phyloP scores from a whole-genome alignment of 345 rosid species.

The Citrus medica region DNA sequence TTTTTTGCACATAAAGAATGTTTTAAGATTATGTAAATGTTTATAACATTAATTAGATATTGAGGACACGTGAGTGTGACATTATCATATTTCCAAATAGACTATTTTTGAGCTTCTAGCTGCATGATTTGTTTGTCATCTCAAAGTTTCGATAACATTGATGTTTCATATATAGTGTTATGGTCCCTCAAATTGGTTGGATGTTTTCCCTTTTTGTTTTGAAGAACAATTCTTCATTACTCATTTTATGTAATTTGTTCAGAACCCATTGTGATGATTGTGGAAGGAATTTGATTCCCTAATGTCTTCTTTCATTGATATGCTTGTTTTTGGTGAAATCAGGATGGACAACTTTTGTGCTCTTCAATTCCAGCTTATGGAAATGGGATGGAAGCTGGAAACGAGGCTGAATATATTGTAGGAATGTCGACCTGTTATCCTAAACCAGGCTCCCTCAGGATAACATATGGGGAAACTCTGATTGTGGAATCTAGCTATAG shows the following conservation, averaged over 20 bases:
- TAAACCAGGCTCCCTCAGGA: conserved; percentile 54
- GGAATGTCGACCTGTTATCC: conserved; percentile 96
- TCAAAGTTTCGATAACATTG: not conserved
- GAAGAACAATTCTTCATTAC: not conserved
- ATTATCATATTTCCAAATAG: not conserved
- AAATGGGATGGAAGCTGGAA: conserved; percentile 67
- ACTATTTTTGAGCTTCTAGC: not conserved
- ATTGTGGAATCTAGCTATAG: conserved; percentile 65
- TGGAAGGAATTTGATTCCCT: not conserved
- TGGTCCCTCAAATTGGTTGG: not conserved
- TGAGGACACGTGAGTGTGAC: not conserved
- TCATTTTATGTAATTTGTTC: not conserved
- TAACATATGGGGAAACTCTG: conserved; percentile 56
- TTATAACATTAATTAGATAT: not conserved
- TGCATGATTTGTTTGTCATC: not conserved
- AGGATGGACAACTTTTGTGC: conserved; percentile 65
- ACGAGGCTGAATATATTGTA: conserved; percentile 83
- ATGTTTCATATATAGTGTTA: not conserved
- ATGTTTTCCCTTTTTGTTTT: too few species aligned
- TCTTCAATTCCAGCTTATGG: conserved; percentile 65
- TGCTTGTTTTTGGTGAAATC: conserved; percentile 8
- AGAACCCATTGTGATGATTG: not conserved
- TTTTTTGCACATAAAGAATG: not conserved
- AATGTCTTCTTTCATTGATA: conserved; percentile 1
- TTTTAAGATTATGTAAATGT: not conserved